Conservation (phyloP, 371 early-diverging fungal species). For the Mucor circinelloides region DNA sequence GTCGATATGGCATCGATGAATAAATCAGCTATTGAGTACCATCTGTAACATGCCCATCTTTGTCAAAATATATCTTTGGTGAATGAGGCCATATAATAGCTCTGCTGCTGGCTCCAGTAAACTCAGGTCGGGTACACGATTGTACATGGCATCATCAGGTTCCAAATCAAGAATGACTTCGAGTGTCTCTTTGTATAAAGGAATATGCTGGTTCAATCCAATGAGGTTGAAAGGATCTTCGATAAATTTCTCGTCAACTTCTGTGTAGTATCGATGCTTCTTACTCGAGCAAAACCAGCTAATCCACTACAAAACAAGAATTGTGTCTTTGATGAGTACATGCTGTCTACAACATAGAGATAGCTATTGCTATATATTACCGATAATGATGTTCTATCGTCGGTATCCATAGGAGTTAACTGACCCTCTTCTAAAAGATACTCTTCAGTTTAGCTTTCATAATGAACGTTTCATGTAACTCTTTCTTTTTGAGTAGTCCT, state of each 20-base stretch:
- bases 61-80: slow-evolving; percentile 82
- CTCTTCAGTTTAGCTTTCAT: background rate
- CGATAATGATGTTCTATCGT: background rate
- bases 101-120: slow-evolving; percentile 55
- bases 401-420: slow-evolving; percentile 11
- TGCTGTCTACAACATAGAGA: background rate
- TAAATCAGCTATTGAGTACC: slow-evolving; percentile 40
- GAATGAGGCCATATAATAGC: slow-evolving; percentile 80
- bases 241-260: slow-evolving; percentile 83
- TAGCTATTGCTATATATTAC: background rate
- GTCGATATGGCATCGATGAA: too few relatives aligned
- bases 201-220: slow-evolving; percentile 78
- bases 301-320: slow-evolving; percentile 67
- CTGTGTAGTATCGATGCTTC: slow-evolving; percentile 81
- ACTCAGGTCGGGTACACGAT: slow-evolving; percentile 44
- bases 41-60: slow-evolving; percentile 74
- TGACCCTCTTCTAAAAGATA: slow-evolving; percentile 9
- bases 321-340: background rate
- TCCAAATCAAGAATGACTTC: slow-evolving; percentile 87
- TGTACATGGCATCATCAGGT: slow-evolving; percentile 53
- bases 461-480: background rate
- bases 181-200: slow-evolving; percentile 78
- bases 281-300: slow-evolving; percentile 86
- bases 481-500: background rate
- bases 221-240: slow-evolving; percentile 93